Evolutionary conservation across 2,329 filamentous ascomycete species (phyloP).

Genomic region (Penicillium sp.): DNA sequence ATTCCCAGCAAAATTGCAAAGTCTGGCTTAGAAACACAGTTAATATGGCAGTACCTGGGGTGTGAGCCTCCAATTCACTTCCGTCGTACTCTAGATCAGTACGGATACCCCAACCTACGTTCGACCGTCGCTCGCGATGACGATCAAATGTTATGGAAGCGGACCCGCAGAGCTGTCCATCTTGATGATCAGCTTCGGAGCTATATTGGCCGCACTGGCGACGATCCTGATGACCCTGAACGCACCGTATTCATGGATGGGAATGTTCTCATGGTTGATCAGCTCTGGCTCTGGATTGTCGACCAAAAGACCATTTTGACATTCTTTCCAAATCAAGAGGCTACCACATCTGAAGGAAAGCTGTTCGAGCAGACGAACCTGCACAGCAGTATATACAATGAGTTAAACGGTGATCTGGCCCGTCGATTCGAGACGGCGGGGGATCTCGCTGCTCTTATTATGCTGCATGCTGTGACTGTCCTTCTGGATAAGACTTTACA

Average conservation of each 20-base stretch:
- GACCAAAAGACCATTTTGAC: conserved; percentile 34
- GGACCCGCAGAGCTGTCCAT: conserved; percentile 51
- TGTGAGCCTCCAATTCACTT: conserved; percentile 59
- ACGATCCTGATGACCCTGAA: conserved; percentile 12
- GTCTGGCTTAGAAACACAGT: conserved; percentile 53
- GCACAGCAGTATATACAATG: conserved; percentile 61
- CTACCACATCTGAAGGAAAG: conserved; percentile 32
- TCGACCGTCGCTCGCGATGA: conserved; percentile 60
- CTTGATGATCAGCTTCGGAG: conserved; percentile 41
- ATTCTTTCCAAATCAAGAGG: conserved; percentile 34
- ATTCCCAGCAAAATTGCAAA: conserved; percentile 53
- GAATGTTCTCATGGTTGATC: conserved; percentile 62
- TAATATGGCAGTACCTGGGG: conserved; percentile 61
- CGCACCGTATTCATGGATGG: conserved; percentile 28
- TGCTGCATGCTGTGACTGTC: conserved; percentile 59
- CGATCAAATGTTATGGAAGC: conserved; percentile 64
- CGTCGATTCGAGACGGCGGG: conserved; percentile 58
- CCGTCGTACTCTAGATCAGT: conserved; percentile 60
- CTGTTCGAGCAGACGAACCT: conserved; percentile 53
- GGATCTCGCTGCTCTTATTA: conserved; percentile 60
- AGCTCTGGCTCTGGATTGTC: conserved; percentile 55
- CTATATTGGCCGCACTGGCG: conserved; percentile 30
- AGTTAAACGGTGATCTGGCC: conserved; percentile 61
- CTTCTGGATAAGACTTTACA: conserved; percentile 58
- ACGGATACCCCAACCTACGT: conserved; percentile 57